Evolutionary conservation across 768 basidiomycete species (phyloP), one percentile per base, ranked within the genome.

Genomic region (Agaricus blazei): DNA sequence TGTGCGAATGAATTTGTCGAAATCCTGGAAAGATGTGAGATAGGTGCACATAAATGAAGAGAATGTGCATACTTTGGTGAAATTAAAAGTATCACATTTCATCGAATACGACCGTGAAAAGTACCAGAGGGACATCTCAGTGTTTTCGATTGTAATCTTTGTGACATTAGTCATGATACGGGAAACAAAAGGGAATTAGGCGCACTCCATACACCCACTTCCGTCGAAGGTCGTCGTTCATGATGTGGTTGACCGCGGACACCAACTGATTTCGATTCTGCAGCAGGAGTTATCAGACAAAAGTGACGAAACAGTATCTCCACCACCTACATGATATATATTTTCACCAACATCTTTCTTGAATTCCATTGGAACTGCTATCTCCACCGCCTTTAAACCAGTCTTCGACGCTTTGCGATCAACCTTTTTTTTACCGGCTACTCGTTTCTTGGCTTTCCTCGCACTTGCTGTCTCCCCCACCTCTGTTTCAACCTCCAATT

Each of bases 91-190:
- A 11, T 14, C 12, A 14, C 52, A 53, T 28, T 54, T 58, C 28
- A 48, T 28, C 1, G 58, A 48, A 24, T 58, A 52, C 2, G 58
- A 54, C 24, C 58, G 52, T 4, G 44, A 54, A 47, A 58, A 58
- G 42, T 58, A 54, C 58, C 58, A 54, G 0, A 58, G 8, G 12
- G 48, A 54, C 40, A 54, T 53, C 2, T 23, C 6, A 2, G n/a
- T 14, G 45, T 40, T 52, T 41, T 58, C 58, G 27, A 58, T 53
- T 7, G 52, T 54, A 11, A 58, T 43, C 58, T 58, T 19, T 29
- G 14, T 3, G 12, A 2, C 6, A 6, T 41, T 19, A 41, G 31
- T 6, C 9, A 36, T 8, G 11, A 8, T 11, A 26, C 6, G 9
- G 11, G 19, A 8, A 8, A 6, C 4, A 26, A 15, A 12, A 37